phyloP scores from a whole-genome alignment of 768 basidiomycete genomes.

The Lanmaoa pseudosensibilis region DNA sequence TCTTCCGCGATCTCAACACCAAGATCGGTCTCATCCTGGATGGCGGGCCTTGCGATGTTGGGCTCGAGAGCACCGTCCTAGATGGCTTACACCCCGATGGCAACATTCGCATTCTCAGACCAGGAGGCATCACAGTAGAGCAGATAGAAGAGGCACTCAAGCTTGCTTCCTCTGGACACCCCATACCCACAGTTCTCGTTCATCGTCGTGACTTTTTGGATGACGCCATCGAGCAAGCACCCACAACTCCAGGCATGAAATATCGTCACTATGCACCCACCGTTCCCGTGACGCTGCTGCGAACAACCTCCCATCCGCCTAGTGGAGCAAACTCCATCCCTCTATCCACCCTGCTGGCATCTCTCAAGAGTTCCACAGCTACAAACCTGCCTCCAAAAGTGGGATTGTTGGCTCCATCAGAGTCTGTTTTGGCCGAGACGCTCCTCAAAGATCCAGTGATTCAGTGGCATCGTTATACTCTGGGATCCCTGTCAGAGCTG shows the following conservation, averaged over 20 bases:
- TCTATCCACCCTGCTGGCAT: conserved; percentile 41
- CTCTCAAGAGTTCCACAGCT: conserved; percentile 34
- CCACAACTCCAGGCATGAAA: conserved; percentile 98
- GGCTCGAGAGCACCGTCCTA: conserved; percentile 94
- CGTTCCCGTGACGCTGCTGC: conserved; percentile 78
- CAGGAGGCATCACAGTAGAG: conserved; percentile 92
- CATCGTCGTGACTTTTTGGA: conserved; percentile 78
- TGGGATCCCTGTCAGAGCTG: conserved; percentile 56
- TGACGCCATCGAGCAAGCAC: conserved; percentile 66
- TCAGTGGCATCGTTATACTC: conserved; percentile 55
- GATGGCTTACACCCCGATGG: conserved; percentile 81
- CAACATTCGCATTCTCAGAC: conserved; percentile 77
- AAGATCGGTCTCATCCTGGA: conserved; percentile 81
- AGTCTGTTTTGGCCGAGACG: conserved; percentile 43
- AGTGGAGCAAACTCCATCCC: conserved; percentile 31
- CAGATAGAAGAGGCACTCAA: conserved; percentile 66
- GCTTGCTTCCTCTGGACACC: conserved; percentile 37
- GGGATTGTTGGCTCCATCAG: conserved; percentile 67
- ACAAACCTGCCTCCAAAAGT: conserved; percentile 39
- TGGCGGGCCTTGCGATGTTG: conserved; percentile 88
- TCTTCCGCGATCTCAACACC: conserved; percentile 71
- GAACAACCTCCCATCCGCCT: conserved; percentile 48
- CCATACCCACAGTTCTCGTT: conserved; percentile 66
- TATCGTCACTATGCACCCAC: conserved; percentile 95
- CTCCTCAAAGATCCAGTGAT: conserved; percentile 37